Evolutionary conservation across 768 basidiomycete genomes (phyloP).

Genomic region (Trametes meyenii): DNA sequence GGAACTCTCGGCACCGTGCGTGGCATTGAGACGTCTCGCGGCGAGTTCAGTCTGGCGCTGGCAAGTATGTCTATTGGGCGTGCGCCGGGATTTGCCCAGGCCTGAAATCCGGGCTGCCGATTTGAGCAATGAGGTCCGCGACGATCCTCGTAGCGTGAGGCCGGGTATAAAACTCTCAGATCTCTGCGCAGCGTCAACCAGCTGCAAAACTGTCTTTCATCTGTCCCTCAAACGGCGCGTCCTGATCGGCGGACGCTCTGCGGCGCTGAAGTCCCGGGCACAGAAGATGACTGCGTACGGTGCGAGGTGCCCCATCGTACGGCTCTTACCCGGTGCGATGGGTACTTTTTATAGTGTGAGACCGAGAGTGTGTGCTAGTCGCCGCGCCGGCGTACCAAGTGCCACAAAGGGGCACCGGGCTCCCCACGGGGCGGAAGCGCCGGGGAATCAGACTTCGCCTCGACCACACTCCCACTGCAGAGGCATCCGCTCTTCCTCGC

Average conservation of each 20-base stretch:
- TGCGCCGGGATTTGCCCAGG: background rate
- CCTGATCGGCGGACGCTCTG: background rate
- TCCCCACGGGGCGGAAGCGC: background rate
- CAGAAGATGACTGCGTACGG: background rate
- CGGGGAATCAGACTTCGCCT: conserved; percentile 1
- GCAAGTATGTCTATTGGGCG: conserved; percentile 2
- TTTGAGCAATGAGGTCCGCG: background rate
- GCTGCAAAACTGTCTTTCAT: background rate
- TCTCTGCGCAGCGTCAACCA: background rate
- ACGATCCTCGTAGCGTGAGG: background rate
- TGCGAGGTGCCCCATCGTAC: background rate
- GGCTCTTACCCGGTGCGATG: background rate
- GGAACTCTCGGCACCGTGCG: too few species aligned
- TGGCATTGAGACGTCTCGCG: background rate
- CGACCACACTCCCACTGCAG: background rate
- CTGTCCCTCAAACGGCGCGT: background rate
- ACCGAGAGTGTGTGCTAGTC: background rate
- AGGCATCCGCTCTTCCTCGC: background rate
- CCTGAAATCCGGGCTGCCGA: background rate
- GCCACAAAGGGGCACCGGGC: too few species aligned
- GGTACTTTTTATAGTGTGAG: background rate
- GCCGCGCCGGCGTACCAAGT: too few species aligned
- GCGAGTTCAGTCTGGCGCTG: background rate
- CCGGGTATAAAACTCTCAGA: background rate
- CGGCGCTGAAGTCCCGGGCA: background rate